Percentiles rank a stretch among this genome's conserved stretches.
These are phyloP conservation scores for Fraxinus cuspidata DNA, from an alignment of 257 asterid genomes.

Conservation along the genomic window DNA sequence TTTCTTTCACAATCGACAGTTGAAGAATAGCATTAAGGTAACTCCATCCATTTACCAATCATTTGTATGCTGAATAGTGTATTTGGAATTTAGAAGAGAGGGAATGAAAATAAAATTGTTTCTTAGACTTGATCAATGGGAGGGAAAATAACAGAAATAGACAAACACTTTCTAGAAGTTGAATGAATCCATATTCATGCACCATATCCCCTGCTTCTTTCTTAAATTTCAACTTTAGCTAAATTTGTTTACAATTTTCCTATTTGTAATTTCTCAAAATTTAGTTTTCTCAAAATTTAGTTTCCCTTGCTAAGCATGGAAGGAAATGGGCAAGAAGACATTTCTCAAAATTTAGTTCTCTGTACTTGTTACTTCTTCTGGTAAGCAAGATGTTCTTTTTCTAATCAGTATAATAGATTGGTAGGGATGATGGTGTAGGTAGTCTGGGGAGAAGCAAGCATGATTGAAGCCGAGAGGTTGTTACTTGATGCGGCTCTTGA, in stretches of 20 bases:
- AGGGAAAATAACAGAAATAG: neutral
- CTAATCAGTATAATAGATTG: constrained; percentile 34
- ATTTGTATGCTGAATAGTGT: constrained; percentile 13
- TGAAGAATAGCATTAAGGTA: constrained; percentile 75
- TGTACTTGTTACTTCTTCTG: neutral
- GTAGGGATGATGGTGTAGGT: constrained; percentile 64
- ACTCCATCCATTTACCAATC: constrained; percentile 17
- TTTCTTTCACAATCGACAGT: constrained; percentile 62
- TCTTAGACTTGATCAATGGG: constrained; percentile 15
- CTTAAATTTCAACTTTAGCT: neutral
- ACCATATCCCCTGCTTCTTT: neutral
- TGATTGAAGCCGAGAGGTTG: constrained; percentile 97
- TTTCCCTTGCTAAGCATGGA: neutral
- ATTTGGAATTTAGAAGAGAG: constrained; percentile 1
- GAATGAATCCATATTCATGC: neutral
- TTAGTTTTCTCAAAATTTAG: neutral
- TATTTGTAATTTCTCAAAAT: neutral
- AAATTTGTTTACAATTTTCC: neutral
- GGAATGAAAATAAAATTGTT: neutral
- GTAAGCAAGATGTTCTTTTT: constrained; percentile 14
- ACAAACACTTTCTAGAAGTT: neutral
- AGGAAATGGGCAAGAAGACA: neutral
- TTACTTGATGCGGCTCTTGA: constrained; percentile 77
- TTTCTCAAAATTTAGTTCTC: neutral
- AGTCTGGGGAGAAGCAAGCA: constrained; percentile 96